Percentiles rank a stretch among this genome's conserved stretches.
These are phyloP conservation scores for Fusarium verrucosum DNA, from an alignment of 2,329 filamentous ascomycete species.

Conservation along the genomic window DNA sequence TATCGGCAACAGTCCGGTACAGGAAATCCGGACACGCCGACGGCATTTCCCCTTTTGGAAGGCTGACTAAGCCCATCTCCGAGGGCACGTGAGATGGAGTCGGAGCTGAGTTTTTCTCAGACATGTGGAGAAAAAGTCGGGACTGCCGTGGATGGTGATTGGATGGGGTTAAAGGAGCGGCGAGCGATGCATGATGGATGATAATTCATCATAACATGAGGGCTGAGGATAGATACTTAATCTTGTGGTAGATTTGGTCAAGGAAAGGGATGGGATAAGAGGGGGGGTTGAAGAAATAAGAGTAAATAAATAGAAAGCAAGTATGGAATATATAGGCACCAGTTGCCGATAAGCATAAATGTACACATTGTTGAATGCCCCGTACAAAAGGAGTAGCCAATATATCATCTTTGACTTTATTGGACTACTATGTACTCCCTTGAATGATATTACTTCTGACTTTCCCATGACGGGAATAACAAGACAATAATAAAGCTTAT, in stretches of 20 bases:
- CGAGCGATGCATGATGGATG: neutral
- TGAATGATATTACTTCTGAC: neutral
- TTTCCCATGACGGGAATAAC: slow-evolving; percentile 8
- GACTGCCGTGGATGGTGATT: slow-evolving; percentile 8
- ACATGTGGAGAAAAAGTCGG: slow-evolving; percentile 24
- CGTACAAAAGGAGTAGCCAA: neutral
- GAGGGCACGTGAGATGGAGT: slow-evolving; percentile 13
- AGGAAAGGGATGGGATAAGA: neutral
- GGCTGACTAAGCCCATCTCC: slow-evolving; percentile 5
- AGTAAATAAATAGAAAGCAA: neutral
- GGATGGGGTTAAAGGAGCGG: neutral
- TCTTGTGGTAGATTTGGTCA: neutral
- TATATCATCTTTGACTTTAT: neutral
- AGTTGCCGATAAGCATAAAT: neutral
- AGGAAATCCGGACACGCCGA: slow-evolving; percentile 18
- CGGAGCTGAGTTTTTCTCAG: neutral
- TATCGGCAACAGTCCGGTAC: slow-evolving; percentile 4
- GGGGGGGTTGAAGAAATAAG: neutral
- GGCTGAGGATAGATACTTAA: neutral
- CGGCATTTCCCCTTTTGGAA: slow-evolving; percentile 4
- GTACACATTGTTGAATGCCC: too few relatives aligned
- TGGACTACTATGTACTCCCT: slow-evolving; percentile 1
- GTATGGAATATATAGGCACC: neutral
- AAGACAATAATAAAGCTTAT: neutral
- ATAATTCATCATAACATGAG: neutral